These are phyloP conservation scores for Aspergillus kassunensis DNA, from an alignment of 495 filamentous ascomycete species.

Conservation along the genomic window DNA sequence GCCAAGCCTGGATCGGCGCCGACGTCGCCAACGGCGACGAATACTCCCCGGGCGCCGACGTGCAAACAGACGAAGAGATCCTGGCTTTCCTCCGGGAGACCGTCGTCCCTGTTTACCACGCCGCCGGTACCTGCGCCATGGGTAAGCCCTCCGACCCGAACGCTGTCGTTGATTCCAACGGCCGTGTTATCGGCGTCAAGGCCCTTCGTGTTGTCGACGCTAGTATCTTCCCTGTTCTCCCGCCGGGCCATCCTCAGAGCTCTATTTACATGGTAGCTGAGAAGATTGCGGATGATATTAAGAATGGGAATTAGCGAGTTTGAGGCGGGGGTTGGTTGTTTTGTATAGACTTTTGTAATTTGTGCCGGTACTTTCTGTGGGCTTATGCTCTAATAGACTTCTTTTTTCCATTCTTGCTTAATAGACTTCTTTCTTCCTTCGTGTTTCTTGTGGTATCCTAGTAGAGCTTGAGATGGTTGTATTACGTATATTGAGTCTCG, in stretches of 20 bases:
- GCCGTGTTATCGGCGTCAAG: constrained; percentile 43
- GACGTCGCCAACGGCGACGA: constrained; percentile 24
- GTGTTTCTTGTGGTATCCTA: no score
- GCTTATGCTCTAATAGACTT: no score
- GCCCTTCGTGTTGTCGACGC: constrained; percentile 50
- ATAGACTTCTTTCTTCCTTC: no score
- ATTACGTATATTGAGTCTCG: no score
- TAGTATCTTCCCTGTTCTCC: constrained; percentile 51
- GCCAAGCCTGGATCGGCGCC: constrained; percentile 25
- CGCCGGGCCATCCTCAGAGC: constrained; percentile 53
- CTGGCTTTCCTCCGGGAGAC: constrained; percentile 42
- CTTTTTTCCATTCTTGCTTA: no score
- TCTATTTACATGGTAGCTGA: constrained; percentile 36
- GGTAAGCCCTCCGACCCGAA: constrained; percentile 45
- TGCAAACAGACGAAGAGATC: constrained; percentile 33
- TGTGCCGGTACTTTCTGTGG: no score
- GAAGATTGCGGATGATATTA: constrained; percentile 5
- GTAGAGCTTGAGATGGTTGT: no score
- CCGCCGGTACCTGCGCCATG: constrained; percentile 49
- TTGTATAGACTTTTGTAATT: no score
- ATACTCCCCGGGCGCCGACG: constrained; percentile 37
- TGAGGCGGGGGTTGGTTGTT: no score
- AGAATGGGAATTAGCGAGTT: neutral
- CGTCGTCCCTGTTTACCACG: constrained; percentile 48
- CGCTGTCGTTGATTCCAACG: constrained; percentile 52